Evolutionary conservation across 257 asterid species (phyloP).

Genomic region (Salvia splendens): DNA sequence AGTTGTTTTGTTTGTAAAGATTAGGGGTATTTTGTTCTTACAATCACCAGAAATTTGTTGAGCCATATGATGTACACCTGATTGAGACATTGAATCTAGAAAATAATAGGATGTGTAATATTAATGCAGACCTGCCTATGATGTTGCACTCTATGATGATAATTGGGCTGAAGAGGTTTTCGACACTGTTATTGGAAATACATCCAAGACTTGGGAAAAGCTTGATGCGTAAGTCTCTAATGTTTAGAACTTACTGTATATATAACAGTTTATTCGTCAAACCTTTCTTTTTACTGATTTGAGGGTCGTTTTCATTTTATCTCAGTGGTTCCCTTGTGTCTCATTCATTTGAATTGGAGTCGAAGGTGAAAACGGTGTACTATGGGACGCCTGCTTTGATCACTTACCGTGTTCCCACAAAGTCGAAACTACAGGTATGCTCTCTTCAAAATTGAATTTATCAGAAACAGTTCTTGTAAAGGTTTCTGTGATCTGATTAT

Average conservation of each 20-base stretch:
- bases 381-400: conserved; percentile 62
- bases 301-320: conserved; percentile 14
- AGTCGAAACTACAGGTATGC: conserved; percentile 54
- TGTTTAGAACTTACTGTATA: not conserved
- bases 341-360: conserved; percentile 66
- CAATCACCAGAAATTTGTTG: not conserved
- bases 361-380: conserved; percentile 57
- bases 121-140: conserved; percentile 58
- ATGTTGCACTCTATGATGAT: conserved; percentile 60
- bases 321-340: conserved; percentile 64
- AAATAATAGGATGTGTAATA: conserved; percentile 15
- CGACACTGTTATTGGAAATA: conserved; percentile 56
- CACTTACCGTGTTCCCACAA: conserved; percentile 55
- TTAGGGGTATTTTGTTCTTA: conserved; percentile 9
- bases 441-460: conserved; percentile 9
- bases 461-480: not conserved
- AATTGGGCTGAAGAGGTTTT: conserved; percentile 56
- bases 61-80: not conserved
- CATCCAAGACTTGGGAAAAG: conserved; percentile 60
- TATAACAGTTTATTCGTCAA: not conserved
- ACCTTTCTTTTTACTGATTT: conserved; percentile 7
- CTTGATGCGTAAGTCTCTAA: conserved; percentile 51
- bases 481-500: conserved; percentile 2
- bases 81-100: conserved; percentile 14
- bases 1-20: not conserved